Percentiles rank a stretch among this genome's conserved stretches.
Evolutionary conservation across 208 protist genomes (phyloP).

Genomic region (Trypanosoma theileri): DNA sequence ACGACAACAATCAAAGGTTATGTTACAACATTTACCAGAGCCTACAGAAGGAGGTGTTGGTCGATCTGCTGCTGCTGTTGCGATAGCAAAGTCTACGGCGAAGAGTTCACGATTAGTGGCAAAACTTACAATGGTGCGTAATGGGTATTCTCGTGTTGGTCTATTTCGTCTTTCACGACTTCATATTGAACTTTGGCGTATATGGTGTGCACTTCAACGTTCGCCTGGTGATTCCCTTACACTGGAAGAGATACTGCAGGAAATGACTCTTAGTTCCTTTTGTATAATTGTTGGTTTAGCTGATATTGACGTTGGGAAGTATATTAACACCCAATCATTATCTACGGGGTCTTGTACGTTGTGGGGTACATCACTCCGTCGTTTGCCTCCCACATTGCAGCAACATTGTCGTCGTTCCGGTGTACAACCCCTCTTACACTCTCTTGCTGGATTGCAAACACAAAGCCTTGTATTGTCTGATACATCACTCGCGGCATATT

Average conservation of each 20-base stretch:
- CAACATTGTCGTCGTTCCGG: conserved; percentile 42
- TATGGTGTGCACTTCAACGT: conserved; percentile 41
- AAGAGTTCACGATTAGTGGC: conserved; percentile 28
- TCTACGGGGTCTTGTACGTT: neutral
- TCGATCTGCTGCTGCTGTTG: conserved; percentile 23
- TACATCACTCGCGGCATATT: conserved; percentile 25
- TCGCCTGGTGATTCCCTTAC: conserved; percentile 19
- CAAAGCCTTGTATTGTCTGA: conserved; percentile 40
- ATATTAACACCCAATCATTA: neutral
- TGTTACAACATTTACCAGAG: conserved; percentile 48
- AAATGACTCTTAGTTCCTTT: conserved; percentile 83
- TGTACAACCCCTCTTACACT: conserved; percentile 37
- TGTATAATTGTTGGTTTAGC: conserved; percentile 75
- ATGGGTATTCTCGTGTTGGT: conserved; percentile 59
- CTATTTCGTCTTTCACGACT: conserved; percentile 57
- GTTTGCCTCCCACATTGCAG: conserved; percentile 52
- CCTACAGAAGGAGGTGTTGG: conserved; percentile 26
- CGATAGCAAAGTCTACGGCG: conserved; percentile 23
- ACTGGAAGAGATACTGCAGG: conserved; percentile 43
- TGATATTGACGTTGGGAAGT: conserved; percentile 43
- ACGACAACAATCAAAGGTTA: conserved; percentile 20
- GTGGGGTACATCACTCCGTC: conserved; percentile 52
- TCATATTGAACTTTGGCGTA: conserved; percentile 79
- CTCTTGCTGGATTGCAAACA: conserved; percentile 43
- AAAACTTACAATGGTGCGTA: conserved; percentile 61